Evolutionary conservation across 208 protist species (phyloP), one percentile per base, ranked within the genome.

Genomic region (Acanthamoeba castellanii): DNA sequence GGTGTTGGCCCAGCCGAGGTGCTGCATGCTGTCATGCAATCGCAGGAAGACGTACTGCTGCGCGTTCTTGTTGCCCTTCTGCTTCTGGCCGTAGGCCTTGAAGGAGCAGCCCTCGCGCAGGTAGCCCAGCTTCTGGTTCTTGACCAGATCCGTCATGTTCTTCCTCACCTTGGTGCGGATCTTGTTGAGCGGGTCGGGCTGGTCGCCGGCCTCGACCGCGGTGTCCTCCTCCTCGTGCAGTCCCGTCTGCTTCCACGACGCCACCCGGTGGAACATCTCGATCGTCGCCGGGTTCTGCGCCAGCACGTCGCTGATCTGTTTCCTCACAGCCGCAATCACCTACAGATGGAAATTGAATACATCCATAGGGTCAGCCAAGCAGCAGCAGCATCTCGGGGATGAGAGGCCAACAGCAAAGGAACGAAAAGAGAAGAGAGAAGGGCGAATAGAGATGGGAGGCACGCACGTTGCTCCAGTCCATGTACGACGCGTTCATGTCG

Each of bases 401-500:
- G 20, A 91, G 22, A 91, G 18, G 3, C 5, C 45, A 66, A 22
- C 20, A 55, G 8, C 66, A 50, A 16, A 55, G 3, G 42, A 66
- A 68, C 16, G 16, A 61, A 22, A 4, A 61, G 20, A 61, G 16
- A 4, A 61, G 2, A 14, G 20, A 13, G 55, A 14, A 61, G 47
- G 11, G 7, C 47, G 7, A 14, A 81, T 34, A 8, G 1, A 76
- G 14, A 30, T 2, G 34, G 16, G 42, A 82, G 22, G 32, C 9
- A 61, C 85, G 42, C 52, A 96, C 93, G 32, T 96, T 95, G 59
- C 55, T 87, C 30, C 82, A 96, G 55, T 96, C 57, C 95, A 96
- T 96, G 68, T 96, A 96, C 27, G 84, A 91, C 14, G 92, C 95
- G 32, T 95, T 96, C 95, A 96, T 96, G 25, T 95, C 93, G 30